phyloP scores from a whole-genome alignment of 805 yeast genomes.

The Kodamaea leandrae region DNA sequence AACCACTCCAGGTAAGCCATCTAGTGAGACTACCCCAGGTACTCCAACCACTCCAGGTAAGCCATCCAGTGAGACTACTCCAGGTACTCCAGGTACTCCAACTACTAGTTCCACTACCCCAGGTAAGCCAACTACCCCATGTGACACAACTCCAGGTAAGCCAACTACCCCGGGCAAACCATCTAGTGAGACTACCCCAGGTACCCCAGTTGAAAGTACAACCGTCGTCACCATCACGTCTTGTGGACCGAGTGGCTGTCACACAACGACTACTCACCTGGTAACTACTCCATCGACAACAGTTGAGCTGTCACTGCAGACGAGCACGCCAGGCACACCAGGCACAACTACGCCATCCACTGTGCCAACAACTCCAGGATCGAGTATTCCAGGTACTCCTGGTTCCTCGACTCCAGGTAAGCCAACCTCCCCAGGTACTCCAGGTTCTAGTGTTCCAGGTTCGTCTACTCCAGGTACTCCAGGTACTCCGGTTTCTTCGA shows the following conservation, averaged over 20 bases:
- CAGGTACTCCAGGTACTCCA: neutral
- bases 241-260: conserved; percentile 3
- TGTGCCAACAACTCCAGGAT: neutral
- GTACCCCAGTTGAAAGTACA: too few relatives aligned
- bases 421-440: neutral
- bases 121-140: neutral
- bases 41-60: neutral
- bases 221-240: conserved; percentile 10
- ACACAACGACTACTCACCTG: neutral
- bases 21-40: neutral
- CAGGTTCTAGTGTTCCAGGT: neutral
- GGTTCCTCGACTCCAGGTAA: neutral
- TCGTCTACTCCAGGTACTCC: neutral
- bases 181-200: neutral
- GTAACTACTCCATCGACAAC: conserved; percentile 7
- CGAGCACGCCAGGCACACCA: conserved; percentile 5
- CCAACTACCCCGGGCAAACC: neutral
- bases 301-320: neutral
- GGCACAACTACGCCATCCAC: neutral
- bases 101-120: neutral
- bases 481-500: neutral
- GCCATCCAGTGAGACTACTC: neutral
- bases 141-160: neutral
- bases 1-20: neutral
- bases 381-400: neutral